Base-by-base conservation (phyloP, 495 filamentous ascomycete species). In the Cairneyella variabilis region DNA sequence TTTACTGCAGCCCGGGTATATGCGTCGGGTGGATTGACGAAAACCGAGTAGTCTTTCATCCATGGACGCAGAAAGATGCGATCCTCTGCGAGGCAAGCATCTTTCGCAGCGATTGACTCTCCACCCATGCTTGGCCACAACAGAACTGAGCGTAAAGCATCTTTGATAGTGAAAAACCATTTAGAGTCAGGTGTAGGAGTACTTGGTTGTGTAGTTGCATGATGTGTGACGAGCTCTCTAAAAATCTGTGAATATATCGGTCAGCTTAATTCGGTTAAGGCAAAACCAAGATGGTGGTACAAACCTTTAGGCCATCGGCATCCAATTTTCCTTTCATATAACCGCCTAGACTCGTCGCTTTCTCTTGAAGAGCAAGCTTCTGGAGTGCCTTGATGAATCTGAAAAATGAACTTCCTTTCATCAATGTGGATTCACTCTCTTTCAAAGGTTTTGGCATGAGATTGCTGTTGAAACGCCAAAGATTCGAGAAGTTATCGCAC, bases 21-120 rank as follows among this genome's bases (percentile, higher is more conserved):
- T 16, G 30, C 14, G 28, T 48, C 41, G 36, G 38, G 8, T 27
- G 39, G 26, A 42, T 42, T 20, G 25, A 59, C 32, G 32, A 59
- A 59, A 21, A 39, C 32, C 21, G 10, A 3, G 26, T 23, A 25
- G 27, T 59, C 30, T 38, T 55, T 55, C 57, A 59, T 55, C 57
- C 57, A 59, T 17, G 57, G 51, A 17, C 55, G 47, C 18, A 59
- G 25, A 34, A 59, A 26, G 8, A 23, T 21, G 27, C 9, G 20
- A 47, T 54, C 23, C 43, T 3, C 30, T 1, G 47, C 57, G 9
- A 59, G 46, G 10, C 23, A 36, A 23, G 46, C 39, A 25, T 42
- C n/a, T 7, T 42, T 47, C 1, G 51, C 57, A 36, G 57, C 38
- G 6, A 55, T 17, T 26, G 51, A 42, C 3, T 23, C 14, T 37